Base-by-base conservation (phyloP, 1,139 yeast species). In the Candida albicans region DNA sequence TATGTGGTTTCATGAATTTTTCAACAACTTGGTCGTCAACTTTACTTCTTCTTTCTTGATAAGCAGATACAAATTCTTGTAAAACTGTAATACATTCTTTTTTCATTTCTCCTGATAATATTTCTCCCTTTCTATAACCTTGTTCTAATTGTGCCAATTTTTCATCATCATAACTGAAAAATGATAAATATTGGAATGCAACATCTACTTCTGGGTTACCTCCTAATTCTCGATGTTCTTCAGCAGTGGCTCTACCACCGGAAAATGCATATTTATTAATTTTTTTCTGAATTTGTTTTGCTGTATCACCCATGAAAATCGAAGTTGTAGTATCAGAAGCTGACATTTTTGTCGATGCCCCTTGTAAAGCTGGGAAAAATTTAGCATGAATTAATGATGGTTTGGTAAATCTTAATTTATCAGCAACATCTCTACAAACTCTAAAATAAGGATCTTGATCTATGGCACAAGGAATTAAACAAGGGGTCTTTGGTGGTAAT, bases 381-480 rank as follows among this genome's bases (percentile, higher is more conserved):
- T 88, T 87, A 47, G 99, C 85, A 66, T 93, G 98, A 54, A 95
- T 77, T 64, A 93, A 78, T 4, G 97, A 82, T 15, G 98, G 99
- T 68, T 95, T 95, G 52, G 91, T 73, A 64, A 79, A 95, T 67
- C 86, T 87, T 61, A 95, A 79, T 65, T 91, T 93, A 60, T 84
- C 90, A 24, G 99, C 97, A 51, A 95, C 99, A 63, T 95, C 99
- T 68, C 99, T 80, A 68, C 96, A 88, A 27, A 95, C 96, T 65
- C 99, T 80, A 73, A 95, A 95, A 68, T 95, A 95, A 32, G 99
- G 99, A 66, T 95, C 99, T 72, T 91, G 97, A 65, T 95, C 99
- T 64, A 95, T 95, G 38, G 99, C 99, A 77, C 99, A 95, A 33
- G 99, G 99, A 65, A 95, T 95, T 65, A 95, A 75, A 68, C 96